Evolutionary conservation across 2,329 filamentous ascomycete species (phyloP).

Genomic region (Ascochyta lentis): DNA sequence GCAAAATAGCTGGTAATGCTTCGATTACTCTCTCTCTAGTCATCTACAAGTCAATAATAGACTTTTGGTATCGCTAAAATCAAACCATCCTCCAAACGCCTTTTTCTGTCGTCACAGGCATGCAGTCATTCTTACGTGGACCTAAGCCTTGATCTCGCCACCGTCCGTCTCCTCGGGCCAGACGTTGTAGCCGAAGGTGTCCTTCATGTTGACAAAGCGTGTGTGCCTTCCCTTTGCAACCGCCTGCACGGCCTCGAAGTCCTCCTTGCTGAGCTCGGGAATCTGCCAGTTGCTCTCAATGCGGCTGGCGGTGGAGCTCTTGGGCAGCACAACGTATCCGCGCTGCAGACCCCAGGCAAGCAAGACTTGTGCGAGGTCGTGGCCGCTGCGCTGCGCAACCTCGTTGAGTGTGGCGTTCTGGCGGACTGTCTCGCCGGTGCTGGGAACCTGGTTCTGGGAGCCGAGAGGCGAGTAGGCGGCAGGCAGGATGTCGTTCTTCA

Average conservation of each 20-base stretch:
- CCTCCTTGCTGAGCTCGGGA: slow-evolving; percentile 61
- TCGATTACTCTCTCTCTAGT: slow-evolving; percentile 16
- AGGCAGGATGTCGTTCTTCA: slow-evolving; percentile 65
- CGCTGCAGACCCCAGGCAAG: slow-evolving; percentile 85
- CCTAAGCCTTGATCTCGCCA: slow-evolving; percentile 36
- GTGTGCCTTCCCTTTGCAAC: slow-evolving; percentile 71
- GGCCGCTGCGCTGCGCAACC: slow-evolving; percentile 74
- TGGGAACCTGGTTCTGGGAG: slow-evolving; percentile 73
- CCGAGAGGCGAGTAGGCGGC: slow-evolving; percentile 73
- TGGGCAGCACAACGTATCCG: slow-evolving; percentile 55
- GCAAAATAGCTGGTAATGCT: not conserved
- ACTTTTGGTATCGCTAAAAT: slow-evolving; percentile 36
- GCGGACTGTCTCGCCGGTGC: slow-evolving; percentile 71
- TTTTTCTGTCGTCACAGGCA: not conserved
- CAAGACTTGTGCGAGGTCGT: slow-evolving; percentile 80
- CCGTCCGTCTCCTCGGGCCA: slow-evolving; percentile 52
- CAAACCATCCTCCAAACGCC: slow-evolving; percentile 15
- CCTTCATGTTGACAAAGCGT: slow-evolving; percentile 83
- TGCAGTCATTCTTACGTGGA: not conserved
- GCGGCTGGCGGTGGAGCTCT: slow-evolving; percentile 51
- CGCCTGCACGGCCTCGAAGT: slow-evolving; percentile 66
- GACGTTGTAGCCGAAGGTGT: slow-evolving; percentile 77
- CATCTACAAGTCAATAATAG: slow-evolving; percentile 19
- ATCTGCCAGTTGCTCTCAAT: slow-evolving; percentile 68
- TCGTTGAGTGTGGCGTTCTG: slow-evolving; percentile 71